Evolutionary conservation across 208 protist species (phyloP), one percentile per base, ranked within the genome.

Genomic region (Entamoeba dispar): DNA sequence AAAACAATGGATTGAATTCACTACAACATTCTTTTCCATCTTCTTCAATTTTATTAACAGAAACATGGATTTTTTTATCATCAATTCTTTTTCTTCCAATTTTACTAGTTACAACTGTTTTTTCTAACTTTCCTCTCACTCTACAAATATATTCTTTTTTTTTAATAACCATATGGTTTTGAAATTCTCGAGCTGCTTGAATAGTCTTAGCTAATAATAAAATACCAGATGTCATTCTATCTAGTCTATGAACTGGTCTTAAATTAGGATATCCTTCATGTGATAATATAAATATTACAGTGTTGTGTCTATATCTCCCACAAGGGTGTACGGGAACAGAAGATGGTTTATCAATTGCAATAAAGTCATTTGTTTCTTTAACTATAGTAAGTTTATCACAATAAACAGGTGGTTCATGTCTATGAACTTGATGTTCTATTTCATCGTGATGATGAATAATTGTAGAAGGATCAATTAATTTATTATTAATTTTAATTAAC

Each of bases 301-400:
- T 19, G 49, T 91, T 91, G 34, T 91, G 22, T 22, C 19, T n/a
- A 22, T 50, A 91, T 4, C 27, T 10, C 0, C 34, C 27, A 49
- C 77, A n/a, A 17, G 6, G 10, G 5, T 91, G 77, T 22, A n/a
- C 38, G 0, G 77, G 77, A 49, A 91, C 49, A n/a, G 77, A 49
- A 38, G 19, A 49, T 91, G 77, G 77, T 91, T 91, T 91, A 22
- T 91, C 22, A 49, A 91, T 49, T 12, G 34, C 77, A 91, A 91
- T 43, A 49, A 91, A 38, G 3, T 91, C 38, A 12, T 49, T 14
- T n/a, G 34, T 49, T 49, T 91, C 77, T 50, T 38, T 38, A 91
- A 91, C 8, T 12, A 91, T 49, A 49, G 22, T 94, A 92, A 93
- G 94, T 93, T 94, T 43, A 1, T 77, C 7, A 43, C 38, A 43